Base-by-base conservation (phyloP, 768 basidiomycete species). In the Boletus pseudo-olivaceus region DNA sequence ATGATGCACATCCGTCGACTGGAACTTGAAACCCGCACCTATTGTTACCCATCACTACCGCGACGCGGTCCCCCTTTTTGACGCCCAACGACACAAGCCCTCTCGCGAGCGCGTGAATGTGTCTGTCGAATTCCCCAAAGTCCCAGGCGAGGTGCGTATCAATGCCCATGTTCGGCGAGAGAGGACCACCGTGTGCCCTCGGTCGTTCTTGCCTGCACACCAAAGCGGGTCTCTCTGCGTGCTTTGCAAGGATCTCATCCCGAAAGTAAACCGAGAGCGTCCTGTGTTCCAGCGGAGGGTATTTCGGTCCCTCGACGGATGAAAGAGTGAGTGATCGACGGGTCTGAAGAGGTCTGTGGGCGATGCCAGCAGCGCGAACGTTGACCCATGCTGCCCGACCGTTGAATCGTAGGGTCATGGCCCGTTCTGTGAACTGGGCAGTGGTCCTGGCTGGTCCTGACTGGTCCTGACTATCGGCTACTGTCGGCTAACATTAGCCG, bases 11-110 rank as follows among this genome's bases (percentile, higher is more conserved):
- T 19, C 17, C 41, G n/a, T 47, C 26, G 27, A 34, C 34, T 12
- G 42, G 19, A 17, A 26, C 43, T 7, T 23, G 26, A 12, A 27
- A 27, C 7, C 14, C 73, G 34, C 58, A 88, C 90, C 90, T 93
- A 55, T 82, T 88, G 56, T 92, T 93, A 5, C 90, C 90, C 89
- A 93, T 90, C 37, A 92, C 70, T 7, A 90, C 87, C 1, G 79
- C 91, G 20, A 93, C 83, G 8, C 90, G 76, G 59, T 91, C 88
- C 0, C 91, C 90, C 64, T 81, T 86, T 66, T 74, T 72, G 5
- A 93, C 83, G 15, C 89, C 89, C 72, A 92, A 71, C 1, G 69
- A 70, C 14, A 90, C 54, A 19, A 93, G 73, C 0, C 90, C 91
- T 45, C 87, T 74, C 2, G 90, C 83, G 7, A 89, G 75, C 4